Evolutionary conservation across 176 grass and related monocot genomes (phyloP).

Genomic region (Sorghum bicolor): Sorghum_bicolor_NCBIv3 NC_012876.2:57642501-57643000

Average conservation of each 20-base stretch:
- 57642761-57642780: neutral
- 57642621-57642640: constrained; percentile 34
- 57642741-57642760: neutral
- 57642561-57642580: neutral
- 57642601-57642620: constrained; percentile 7
- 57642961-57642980: no score
- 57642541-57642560: neutral
- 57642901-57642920: no score
- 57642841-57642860: neutral
- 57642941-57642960: no score
- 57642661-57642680: constrained; percentile 14
- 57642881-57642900: no score
- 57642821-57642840: neutral
- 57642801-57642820: no score
- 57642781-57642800: neutral
- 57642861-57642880: neutral
- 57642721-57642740: neutral
- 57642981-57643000: no score
- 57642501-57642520: neutral
- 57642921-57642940: no score
- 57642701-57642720: neutral
- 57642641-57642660: constrained; percentile 1
- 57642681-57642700: neutral
- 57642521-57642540: neutral
- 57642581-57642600: neutral